Base-by-base conservation (phyloP, 352 stramenopile genomes). In the Globisporangium polare region DNA sequence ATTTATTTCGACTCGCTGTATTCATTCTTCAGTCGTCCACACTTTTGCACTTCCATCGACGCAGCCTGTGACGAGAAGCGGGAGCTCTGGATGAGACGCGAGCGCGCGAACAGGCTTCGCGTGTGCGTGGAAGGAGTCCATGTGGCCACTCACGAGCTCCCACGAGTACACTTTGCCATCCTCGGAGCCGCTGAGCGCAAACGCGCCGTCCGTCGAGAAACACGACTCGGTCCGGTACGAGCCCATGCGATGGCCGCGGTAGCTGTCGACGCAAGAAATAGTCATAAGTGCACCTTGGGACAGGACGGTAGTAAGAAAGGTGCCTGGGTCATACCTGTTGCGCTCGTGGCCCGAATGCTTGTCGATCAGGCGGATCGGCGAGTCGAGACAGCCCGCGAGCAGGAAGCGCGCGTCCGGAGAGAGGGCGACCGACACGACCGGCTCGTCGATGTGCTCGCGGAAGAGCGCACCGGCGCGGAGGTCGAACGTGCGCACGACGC, bases 401-500 rank as follows among this genome's bases (percentile, higher is more conserved):
- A 97, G 35, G 54, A 92, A 90, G 13, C 82, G 83, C 3, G 67
- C 69, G 53, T 96, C 89, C 1, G 75, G 71, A 20, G 89, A 96
- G 20, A 86, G 67, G n/a, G 75, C 76, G 5, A 96, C 61, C 18
- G 76, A 89, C 27, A 91, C 80, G 2, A 97, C 80, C 1, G 89
- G 87, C 46, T 90, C 88, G 27, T 92, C 68, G 50, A 94, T 86
- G 65, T 95, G 69, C 51, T 96, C 88, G 37, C 81, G 69, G 35
- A 72, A 78, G 10, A 96, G 58, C 47, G 73, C 71, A 2, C 86
- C 88, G 18, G 74, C 82, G 10, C 88, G 80, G 29, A 96, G 58
- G 66, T 97, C 89, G 59, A 93, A 97, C 12, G 83, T 94, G 26
- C 88, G 77, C 37, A 97, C 81, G 54, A 77, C 67, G 18, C 89